Percentiles rank a stretch among this genome's conserved stretches.
Conservation (phyloP, 2,329 filamentous ascomycete genomes). For the Keithomyces neogunnii region DNA sequence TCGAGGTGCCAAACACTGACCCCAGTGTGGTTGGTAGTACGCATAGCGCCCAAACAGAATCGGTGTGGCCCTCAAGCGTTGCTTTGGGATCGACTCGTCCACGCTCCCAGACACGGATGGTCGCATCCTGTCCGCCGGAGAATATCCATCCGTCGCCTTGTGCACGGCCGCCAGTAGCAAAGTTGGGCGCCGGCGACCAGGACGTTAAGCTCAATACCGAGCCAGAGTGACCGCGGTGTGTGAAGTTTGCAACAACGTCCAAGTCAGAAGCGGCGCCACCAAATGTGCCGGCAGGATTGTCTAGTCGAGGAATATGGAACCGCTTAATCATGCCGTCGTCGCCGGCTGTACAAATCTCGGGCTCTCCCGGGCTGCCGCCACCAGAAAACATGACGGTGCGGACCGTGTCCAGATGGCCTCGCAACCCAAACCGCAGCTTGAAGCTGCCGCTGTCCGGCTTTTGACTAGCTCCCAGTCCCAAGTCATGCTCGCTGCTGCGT, state of each 20-base stretch:
- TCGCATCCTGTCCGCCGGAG: slow-evolving; percentile 89
- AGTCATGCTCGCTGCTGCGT: slow-evolving; percentile 59
- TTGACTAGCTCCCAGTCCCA: slow-evolving; percentile 41
- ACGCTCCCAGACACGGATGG: slow-evolving; percentile 90
- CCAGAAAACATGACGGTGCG: slow-evolving; percentile 94
- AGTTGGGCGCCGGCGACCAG: slow-evolving; percentile 80
- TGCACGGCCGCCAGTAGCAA: slow-evolving; percentile 79
- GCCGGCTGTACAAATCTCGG: slow-evolving; percentile 91
- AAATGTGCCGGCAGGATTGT: slow-evolving; percentile 35
- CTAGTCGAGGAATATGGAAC: slow-evolving; percentile 87
- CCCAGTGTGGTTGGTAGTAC: slow-evolving; percentile 79
- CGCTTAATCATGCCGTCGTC: slow-evolving; percentile 95
- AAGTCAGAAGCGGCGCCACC: slow-evolving; percentile 62
- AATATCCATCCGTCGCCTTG: slow-evolving; percentile 97
- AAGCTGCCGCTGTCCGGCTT: slow-evolving; percentile 70
- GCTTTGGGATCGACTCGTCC: slow-evolving; percentile 92
- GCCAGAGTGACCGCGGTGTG: slow-evolving; percentile 87
- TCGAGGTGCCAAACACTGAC: slow-evolving; percentile 68
- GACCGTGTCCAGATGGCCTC: slow-evolving; percentile 89
- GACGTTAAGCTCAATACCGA: slow-evolving; percentile 80
- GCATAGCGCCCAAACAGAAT: slow-evolving; percentile 93
- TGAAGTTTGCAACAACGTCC: slow-evolving; percentile 89
- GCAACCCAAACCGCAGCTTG: slow-evolving; percentile 84
- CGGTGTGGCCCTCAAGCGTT: slow-evolving; percentile 86
- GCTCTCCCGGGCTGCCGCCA: slow-evolving; percentile 88